Conservation (phyloP, 192 early-diverging fungal genomes). For the Podila minutissima region DNA sequence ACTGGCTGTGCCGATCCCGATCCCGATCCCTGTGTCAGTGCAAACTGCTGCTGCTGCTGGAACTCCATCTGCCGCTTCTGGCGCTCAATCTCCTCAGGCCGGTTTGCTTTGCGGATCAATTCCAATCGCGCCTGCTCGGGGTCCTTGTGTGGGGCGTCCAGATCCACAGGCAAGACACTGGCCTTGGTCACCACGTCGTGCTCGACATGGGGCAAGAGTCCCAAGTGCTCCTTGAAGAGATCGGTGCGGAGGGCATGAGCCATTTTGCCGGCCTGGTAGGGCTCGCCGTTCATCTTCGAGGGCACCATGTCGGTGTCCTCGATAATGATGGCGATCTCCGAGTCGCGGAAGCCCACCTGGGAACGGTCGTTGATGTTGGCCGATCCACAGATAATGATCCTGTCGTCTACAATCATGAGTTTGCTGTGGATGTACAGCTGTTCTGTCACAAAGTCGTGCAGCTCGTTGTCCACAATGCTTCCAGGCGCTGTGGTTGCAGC, state of each 20-base stretch:
- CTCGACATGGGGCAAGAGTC: slow-evolving; percentile 62
- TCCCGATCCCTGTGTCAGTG: neutral
- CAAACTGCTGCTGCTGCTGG: slow-evolving; percentile 1
- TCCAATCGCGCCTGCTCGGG: slow-evolving; percentile 24
- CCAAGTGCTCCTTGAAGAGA: slow-evolving; percentile 87
- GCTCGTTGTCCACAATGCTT: slow-evolving; percentile 31
- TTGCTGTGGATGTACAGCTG: slow-evolving; percentile 90
- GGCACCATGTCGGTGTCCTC: slow-evolving; percentile 78
- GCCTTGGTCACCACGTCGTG: slow-evolving; percentile 44
- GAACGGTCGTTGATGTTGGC: slow-evolving; percentile 92
- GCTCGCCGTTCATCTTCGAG: slow-evolving; percentile 76
- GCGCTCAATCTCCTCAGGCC: neutral
- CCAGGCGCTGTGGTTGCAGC: neutral
- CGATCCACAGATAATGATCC: slow-evolving; percentile 83
- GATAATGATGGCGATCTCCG: slow-evolving; percentile 88
- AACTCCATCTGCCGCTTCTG: neutral
- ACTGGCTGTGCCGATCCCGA: neutral
- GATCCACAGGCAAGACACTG: slow-evolving; percentile 35
- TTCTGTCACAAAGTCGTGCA: slow-evolving; percentile 73
- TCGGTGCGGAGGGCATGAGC: slow-evolving; percentile 77
- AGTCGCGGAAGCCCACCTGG: slow-evolving; percentile 84
- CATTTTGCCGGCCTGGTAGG: slow-evolving; percentile 76
- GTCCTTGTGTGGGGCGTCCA: slow-evolving; percentile 34
- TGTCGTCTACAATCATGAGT: slow-evolving; percentile 90
- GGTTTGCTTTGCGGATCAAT: slow-evolving; percentile 21